phyloP scores from a whole-genome alignment of 2,329 filamentous ascomycete species.

The Fusarium sacchari region DNA sequence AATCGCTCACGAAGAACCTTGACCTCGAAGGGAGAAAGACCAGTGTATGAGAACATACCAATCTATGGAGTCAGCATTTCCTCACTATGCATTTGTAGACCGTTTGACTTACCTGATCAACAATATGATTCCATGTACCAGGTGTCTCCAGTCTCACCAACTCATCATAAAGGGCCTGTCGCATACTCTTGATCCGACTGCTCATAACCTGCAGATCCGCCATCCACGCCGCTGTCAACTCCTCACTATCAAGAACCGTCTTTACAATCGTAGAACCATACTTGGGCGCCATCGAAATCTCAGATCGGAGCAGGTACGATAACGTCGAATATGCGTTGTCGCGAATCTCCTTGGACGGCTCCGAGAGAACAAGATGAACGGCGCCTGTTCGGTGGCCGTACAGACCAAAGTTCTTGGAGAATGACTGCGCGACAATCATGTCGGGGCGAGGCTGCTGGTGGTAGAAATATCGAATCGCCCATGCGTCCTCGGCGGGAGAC shows the following conservation, averaged over 20 bases:
- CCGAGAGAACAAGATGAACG: conserved; percentile 91
- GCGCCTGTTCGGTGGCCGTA: conserved; percentile 96
- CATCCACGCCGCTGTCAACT: conserved; percentile 89
- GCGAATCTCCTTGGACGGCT: conserved; percentile 74
- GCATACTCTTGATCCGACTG: conserved; percentile 92
- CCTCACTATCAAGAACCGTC: conserved; percentile 81
- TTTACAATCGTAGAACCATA: conserved; percentile 91
- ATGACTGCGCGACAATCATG: conserved; percentile 87
- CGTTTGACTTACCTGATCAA: conserved; percentile 63
- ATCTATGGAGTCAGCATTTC: conserved; percentile 65
- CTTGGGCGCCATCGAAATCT: conserved; percentile 95
- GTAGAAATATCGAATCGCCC: conserved; percentile 91
- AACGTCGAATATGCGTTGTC: conserved; percentile 27
- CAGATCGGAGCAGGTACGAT: conserved; percentile 82
- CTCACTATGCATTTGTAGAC: fast-evolving
- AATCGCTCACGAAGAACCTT: conserved; percentile 72
- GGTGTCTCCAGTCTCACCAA: conserved; percentile 88
- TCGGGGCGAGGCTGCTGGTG: conserved; percentile 71
- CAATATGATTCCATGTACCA: conserved; percentile 95
- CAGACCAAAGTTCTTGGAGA: conserved; percentile 98
- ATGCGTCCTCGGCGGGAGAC: conserved; percentile 83
- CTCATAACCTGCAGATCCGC: conserved; percentile 92
- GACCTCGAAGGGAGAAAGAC: conserved; percentile 77
- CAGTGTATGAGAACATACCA: conserved; percentile 98
- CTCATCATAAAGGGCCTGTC: conserved; percentile 77